phyloP scores from a whole-genome alignment of 257 asterid species.

The Rhazya stricta region DNA sequence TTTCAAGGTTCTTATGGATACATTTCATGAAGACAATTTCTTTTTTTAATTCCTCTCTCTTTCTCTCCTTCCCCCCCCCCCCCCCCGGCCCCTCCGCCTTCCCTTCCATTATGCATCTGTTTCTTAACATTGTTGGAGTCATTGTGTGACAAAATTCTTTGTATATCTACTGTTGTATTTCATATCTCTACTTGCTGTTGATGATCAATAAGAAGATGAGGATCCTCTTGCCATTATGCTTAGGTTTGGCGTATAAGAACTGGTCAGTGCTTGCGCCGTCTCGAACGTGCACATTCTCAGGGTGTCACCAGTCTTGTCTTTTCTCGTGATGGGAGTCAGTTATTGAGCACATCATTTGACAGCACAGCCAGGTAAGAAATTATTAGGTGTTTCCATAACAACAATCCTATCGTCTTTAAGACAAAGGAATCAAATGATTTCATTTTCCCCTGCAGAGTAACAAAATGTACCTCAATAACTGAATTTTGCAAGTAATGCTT shows the following conservation, averaged over 20 bases:
- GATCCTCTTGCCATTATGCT: background rate
- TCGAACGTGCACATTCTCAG: conserved; percentile 91
- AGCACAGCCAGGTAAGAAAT: conserved; percentile 78
- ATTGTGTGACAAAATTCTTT: background rate
- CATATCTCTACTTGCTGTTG: background rate
- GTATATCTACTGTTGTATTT: background rate
- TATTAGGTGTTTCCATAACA: background rate
- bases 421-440: background rate
- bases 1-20: background rate
- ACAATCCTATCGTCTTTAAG: background rate
- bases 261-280: conserved; percentile 95
- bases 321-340: conserved; percentile 93
- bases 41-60: too few species aligned
- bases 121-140: background rate
- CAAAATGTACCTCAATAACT: background rate
- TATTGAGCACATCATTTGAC: conserved; percentile 91
- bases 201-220: too few species aligned
- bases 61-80: too few species aligned
- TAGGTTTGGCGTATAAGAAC: conserved; percentile 98
- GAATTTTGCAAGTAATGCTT: background rate
- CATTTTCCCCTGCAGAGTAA: background rate
- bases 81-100: background rate
- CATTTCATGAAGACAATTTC: background rate
- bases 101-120: background rate
- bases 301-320: conserved; percentile 91